Evolutionary conservation across 257 asterid genomes (phyloP), one percentile per base, ranked within the genome.

Genomic region (Solanum sejunctum): DNA sequence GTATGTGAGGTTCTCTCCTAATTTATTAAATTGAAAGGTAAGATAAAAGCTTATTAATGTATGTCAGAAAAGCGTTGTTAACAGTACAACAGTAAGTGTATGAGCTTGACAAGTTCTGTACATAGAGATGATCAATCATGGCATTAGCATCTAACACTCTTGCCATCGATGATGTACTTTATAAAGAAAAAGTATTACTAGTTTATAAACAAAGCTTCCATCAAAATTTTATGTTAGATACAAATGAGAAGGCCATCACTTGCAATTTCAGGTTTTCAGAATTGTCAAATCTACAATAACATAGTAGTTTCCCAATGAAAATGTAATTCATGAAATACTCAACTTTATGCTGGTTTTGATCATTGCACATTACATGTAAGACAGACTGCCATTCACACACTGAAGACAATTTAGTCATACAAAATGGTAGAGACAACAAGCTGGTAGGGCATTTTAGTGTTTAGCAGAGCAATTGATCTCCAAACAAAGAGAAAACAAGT

Each of bases 381-480:
- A 72, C 36, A n/a, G 57, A 72, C 47, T 49, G 60, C 81, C 81
- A 32, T 45, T 45, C 54, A 45, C 51, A 20, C n/a, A 72, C 39
- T n/a, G 57, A 72, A 72, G 43, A 49, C 39, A 86, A 45, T 83
- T 57, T 43, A 82, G 79, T 39, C 49, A 54, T 85, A 49, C 66
- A 83, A 58, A 84, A 66, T 82, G 60, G 63, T 83, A 69, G 51
- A 78, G 64, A 86, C 18, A 61, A 69, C 78, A 87, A 69, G 28
- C 15, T 49, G 54, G 81, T 80, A 26, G 57, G 66, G 16, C 58
- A 83, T 23, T 47, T 71, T 49, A 49, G 61, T 39, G 64, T 83
- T 54, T 49, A 26, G 43, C 72, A 66, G 86, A 73, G 84, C 85
- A 85, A 55, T 84, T 83, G 54, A 85, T 84, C 64, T 55, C 80